A percentile compares a stretch with the other conserved stretches of the same genome.
Conservation (phyloP, 2,329 filamentous ascomycete genomes). For the Pseudocercospora eumusae region DNA sequence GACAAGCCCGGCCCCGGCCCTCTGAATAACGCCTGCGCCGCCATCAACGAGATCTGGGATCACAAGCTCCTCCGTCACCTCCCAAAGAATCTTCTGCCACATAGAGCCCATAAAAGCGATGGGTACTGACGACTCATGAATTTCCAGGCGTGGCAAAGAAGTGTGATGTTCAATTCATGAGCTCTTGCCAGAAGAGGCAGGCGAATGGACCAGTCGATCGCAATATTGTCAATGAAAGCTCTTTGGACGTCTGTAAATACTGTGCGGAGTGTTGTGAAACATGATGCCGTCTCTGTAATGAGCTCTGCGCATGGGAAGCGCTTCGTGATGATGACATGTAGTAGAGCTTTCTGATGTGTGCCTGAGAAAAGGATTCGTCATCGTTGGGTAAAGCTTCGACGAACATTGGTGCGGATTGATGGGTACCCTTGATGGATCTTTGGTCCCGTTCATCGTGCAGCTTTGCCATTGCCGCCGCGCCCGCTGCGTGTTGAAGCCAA, state of each 20-base stretch:
- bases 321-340: conserved; percentile 15
- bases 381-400: conserved; percentile 22
- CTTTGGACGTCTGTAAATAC: conserved; percentile 16
- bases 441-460: conserved; percentile 5
- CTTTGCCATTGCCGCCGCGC: conserved; percentile 22
- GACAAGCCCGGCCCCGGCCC: too few relatives aligned
- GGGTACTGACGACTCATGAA: too few relatives aligned
- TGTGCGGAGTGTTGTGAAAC: conserved; percentile 14
- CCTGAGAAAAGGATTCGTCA: conserved; percentile 21
- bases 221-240: neutral
- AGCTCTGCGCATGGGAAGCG: conserved; percentile 12
- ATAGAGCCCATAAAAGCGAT: neutral
- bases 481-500: conserved; percentile 21
- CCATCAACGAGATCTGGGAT: neutral
- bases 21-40: neutral
- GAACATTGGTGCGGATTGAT: conserved; percentile 22
- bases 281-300: conserved; percentile 17
- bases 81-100: neutral
- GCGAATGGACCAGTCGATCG: conserved; percentile 10
- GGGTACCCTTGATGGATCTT: neutral
- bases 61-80: neutral
- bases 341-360: conserved; percentile 20
- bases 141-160: too few relatives aligned
- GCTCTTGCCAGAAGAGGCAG: conserved; percentile 12
- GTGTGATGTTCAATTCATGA: conserved; percentile 21